Evolutionary conservation across 1,284 basidiomycete genomes (phyloP), one percentile per base, ranked within the genome.

Genomic region (Ustilago vetiveriae): DNA sequence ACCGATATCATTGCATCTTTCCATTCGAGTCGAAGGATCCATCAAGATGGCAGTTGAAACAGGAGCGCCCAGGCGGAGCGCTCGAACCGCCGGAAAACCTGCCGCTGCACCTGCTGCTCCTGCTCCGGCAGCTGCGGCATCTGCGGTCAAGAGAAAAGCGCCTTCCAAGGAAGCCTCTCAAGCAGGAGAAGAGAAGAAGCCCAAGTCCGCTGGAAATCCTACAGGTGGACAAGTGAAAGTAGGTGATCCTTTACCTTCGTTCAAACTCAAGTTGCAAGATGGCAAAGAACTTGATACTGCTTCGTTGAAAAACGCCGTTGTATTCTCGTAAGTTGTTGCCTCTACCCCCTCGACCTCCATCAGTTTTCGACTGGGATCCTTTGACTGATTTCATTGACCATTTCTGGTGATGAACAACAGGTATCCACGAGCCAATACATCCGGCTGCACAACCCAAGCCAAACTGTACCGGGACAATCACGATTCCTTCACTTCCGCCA

Each of bases 231-330:
- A 54, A 11, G 42, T 94, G 56, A 86, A 89, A 54, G 83, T 92
- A 26, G 94, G 93, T 8, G 90, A 90, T 68, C 82, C 83, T n/a
- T 84, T 97, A 36, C 92, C 92, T 1, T 86, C 86, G 3, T 78
- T 94, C 62, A 87, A 85, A 3, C 84, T 97, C 62, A 89, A 92
- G 84, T 62, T 75, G 5, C 71, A 78, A 60, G 38, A 52, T 36
- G 53, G 47, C 3, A 22, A 44, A 29, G 33, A 40, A 7, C 37
- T 70, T 22, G 37, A 63, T 17, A 36, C 64, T 10, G 42, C 17
- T 0, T 26, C 37, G 26, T 46, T 70, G 16, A 60, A 50, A 19
- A 60, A 57, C 26, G 50, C 51, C 9, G 66, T 76, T 3, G 26
- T 63, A 4, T 79, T 74, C 58, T 70, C 72, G 49, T 52, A 44